phyloP scores from a whole-genome alignment of 345 rosid genomes.

The Eucalyptus camaldulensis region DNA sequence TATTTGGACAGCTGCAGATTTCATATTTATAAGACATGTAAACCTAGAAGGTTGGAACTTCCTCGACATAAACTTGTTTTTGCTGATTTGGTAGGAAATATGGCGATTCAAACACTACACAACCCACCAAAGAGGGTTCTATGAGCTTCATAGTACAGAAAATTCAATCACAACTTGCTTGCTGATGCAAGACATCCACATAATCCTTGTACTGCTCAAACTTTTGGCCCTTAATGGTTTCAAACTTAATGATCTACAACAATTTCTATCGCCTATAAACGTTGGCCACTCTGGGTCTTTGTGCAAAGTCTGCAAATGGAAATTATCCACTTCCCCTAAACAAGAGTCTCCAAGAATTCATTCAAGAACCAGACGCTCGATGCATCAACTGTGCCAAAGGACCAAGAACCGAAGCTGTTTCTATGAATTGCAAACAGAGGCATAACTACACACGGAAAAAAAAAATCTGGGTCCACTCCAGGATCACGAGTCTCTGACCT shows the following conservation, averaged over 20 bases:
- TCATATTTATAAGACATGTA: neutral
- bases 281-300: neutral
- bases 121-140: rapidly evolving
- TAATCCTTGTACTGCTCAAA: neutral
- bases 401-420: neutral
- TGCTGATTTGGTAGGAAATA: neutral
- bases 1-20: neutral
- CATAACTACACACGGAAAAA: neutral
- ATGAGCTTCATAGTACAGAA: neutral
- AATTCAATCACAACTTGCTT: neutral
- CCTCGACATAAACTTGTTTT: neutral
- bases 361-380: neutral
- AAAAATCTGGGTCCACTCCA: neutral
- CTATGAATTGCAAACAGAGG: neutral
- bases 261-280: neutral
- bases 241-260: neutral
- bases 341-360: neutral
- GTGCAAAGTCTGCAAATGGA: neutral
- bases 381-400: neutral
- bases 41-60: neutral
- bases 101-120: neutral
- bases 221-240: neutral
- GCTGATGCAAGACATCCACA: neutral
- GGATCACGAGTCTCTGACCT: neutral
- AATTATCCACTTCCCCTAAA: neutral